Evolutionary conservation across 805 yeast genomes (phyloP).

Genomic region (Zygotorulaspora chibaensis): DNA sequence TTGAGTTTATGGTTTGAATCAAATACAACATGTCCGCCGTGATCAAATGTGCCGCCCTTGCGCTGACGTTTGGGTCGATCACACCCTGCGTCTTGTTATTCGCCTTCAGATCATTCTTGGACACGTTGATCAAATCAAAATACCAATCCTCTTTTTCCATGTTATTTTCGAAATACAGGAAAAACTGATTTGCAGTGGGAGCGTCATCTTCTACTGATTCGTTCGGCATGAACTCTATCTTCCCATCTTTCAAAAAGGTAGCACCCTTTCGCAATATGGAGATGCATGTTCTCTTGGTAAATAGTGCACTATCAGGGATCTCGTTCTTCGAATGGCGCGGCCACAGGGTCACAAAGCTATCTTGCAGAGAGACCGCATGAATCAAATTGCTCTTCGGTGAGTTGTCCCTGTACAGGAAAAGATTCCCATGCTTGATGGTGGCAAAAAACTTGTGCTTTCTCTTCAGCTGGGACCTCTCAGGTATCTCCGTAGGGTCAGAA

Average conservation of each 20-base stretch:
- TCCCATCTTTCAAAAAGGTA: conserved; percentile 5
- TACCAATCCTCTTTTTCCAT: conserved; percentile 92
- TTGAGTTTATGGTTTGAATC: conserved; percentile 72
- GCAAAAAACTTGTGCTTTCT: conserved; percentile 59
- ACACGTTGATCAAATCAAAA: conserved; percentile 74
- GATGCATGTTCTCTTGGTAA: conserved; percentile 75
- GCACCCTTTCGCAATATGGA: conserved; percentile 54
- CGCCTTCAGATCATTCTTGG: conserved; percentile 40
- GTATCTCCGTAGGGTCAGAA: conserved; percentile 23
- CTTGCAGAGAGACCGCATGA: conserved; percentile 73
- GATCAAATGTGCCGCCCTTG: conserved; percentile 66
- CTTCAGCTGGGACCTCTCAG: conserved; percentile 34
- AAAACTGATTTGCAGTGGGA: conserved; percentile 39
- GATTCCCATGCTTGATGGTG: conserved; percentile 78
- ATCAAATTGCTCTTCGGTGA: conserved; percentile 43
- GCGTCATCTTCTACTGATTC: conserved; percentile 16
- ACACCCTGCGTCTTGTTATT: conserved; percentile 18
- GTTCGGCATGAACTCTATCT: conserved; percentile 5
- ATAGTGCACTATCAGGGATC: conserved; percentile 63
- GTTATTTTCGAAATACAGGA: conserved; percentile 71
- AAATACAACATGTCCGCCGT: conserved; percentile 69
- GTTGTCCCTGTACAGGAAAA: conserved; percentile 78
- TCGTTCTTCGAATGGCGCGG: conserved; percentile 55
- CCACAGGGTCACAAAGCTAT: conserved; percentile 75
- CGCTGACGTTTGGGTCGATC: conserved; percentile 56